These are phyloP conservation scores for Suillus discolor DNA, from an alignment of 768 basidiomycete species.

Conservation along the genomic window DNA sequence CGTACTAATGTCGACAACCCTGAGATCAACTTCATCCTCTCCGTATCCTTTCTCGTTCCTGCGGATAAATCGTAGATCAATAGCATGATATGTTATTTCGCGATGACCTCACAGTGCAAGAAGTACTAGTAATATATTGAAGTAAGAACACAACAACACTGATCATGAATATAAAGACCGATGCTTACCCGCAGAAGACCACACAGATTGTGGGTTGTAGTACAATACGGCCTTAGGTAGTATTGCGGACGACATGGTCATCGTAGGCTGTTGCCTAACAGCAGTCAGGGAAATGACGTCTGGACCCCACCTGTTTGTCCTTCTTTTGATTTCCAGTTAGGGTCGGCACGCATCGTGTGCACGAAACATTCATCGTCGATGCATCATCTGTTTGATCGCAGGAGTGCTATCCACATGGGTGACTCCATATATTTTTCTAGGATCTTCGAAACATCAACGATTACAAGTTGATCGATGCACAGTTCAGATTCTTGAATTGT, in stretches of 20 bases:
- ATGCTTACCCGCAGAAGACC: slow-evolving; percentile 65
- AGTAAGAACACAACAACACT: slow-evolving; percentile 4
- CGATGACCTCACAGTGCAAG: slow-evolving; percentile 52
- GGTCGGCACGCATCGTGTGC: background rate
- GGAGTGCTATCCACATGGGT: background rate
- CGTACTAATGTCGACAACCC: slow-evolving; percentile 65
- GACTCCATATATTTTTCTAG: background rate
- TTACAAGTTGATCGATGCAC: background rate
- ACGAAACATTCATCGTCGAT: background rate
- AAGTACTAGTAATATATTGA: slow-evolving; percentile 40
- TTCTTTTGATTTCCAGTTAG: slow-evolving; percentile 11
- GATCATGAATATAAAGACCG: background rate
- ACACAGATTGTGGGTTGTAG: slow-evolving; percentile 59
- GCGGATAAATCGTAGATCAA: slow-evolving; percentile 11
- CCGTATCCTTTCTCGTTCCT: slow-evolving; percentile 84
- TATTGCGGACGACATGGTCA: slow-evolving; percentile 28
- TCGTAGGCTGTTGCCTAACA: slow-evolving; percentile 10
- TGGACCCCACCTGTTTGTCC: slow-evolving; percentile 6
- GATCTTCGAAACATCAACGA: background rate
- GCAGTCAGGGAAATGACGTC: slow-evolving; percentile 4
- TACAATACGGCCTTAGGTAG: slow-evolving; percentile 86
- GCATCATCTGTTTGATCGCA: background rate
- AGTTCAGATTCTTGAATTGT: background rate
- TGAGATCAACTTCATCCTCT: slow-evolving; percentile 71
- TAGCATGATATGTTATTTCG: background rate